These are phyloP conservation scores for Zygoascus sp. DNA, from an alignment of 1,139 yeast genomes.

Conservation along the genomic window DNA sequence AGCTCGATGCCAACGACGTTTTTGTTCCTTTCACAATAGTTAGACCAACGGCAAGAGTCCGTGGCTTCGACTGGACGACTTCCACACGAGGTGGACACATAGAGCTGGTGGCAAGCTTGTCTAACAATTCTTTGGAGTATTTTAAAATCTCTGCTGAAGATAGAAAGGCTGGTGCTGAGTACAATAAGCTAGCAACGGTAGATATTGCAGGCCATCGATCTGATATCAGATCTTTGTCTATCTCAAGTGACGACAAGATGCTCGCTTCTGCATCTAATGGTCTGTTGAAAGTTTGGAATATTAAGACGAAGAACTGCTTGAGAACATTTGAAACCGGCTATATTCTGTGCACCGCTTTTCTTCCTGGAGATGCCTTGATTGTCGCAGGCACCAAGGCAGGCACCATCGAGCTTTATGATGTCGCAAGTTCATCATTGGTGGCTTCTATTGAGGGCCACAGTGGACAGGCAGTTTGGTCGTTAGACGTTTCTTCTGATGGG, in stretches of 20 bases:
- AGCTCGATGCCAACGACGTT: slow-evolving; percentile 26
- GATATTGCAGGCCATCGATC: slow-evolving; percentile 84
- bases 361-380: slow-evolving; percentile 87
- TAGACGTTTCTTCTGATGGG: slow-evolving; percentile 85
- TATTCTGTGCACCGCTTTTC: slow-evolving; percentile 71
- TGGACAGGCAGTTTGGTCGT: slow-evolving; percentile 81
- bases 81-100: slow-evolving; percentile 35
- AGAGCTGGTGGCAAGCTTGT: slow-evolving; percentile 58
- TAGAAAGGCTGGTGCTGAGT: slow-evolving; percentile 45
- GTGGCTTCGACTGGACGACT: slow-evolving; percentile 34
- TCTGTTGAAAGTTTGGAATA: slow-evolving; percentile 81
- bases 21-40: slow-evolving; percentile 32
- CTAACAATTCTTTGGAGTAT: slow-evolving; percentile 72
- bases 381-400: slow-evolving; percentile 93
- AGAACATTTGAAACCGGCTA: slow-evolving; percentile 89
- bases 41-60: slow-evolving; percentile 33
- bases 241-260: slow-evolving; percentile 74
- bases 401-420: slow-evolving; percentile 75
- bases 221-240: slow-evolving; percentile 78
- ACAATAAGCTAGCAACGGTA: slow-evolving; percentile 50
- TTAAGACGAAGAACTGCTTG: slow-evolving; percentile 65
- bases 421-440: slow-evolving; percentile 70
- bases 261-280: slow-evolving; percentile 92
- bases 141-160: slow-evolving; percentile 47
- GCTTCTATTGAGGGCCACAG: slow-evolving; percentile 70